A percentile compares a stretch with the other conserved stretches of the same genome.
phyloP scores from a whole-genome alignment of 495 filamentous ascomycete genomes.

The Aspergillus avenaceus region DNA sequence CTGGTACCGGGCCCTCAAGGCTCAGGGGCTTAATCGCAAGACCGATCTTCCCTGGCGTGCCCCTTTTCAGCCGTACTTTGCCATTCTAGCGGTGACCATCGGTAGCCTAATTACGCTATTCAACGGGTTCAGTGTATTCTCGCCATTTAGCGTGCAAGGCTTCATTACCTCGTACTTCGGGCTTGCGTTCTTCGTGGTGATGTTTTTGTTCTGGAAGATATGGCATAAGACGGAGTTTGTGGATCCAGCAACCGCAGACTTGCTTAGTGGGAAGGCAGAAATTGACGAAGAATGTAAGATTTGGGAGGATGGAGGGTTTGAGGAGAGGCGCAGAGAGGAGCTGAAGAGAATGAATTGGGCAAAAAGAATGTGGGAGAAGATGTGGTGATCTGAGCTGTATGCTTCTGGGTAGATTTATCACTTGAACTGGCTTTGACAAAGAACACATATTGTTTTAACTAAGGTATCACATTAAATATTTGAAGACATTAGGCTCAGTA shows the following conservation, averaged over 20 bases:
- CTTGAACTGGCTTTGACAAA: too few relatives aligned
- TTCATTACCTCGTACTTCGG: constrained; percentile 34
- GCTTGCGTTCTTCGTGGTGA: constrained; percentile 26
- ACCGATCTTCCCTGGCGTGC: constrained; percentile 24
- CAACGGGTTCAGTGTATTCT: constrained; percentile 32
- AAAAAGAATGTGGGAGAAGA: constrained; percentile 25
- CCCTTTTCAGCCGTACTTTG: constrained; percentile 26
- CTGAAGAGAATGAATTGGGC: constrained; percentile 22
- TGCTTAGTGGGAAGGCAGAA: constrained; percentile 27
- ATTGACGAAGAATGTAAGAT: constrained; percentile 30
- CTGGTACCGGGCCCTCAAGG: constrained; percentile 53
- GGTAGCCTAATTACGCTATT: constrained; percentile 21
- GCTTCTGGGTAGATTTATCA: too few relatives aligned
- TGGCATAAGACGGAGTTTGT: constrained; percentile 28
- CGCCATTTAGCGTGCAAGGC: constrained; percentile 27
- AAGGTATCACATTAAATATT: too few relatives aligned
- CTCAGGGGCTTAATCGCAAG: constrained; percentile 49
- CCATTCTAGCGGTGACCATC: constrained; percentile 20
- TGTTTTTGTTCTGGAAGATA: constrained; percentile 31
- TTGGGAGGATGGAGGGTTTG: constrained; percentile 29
- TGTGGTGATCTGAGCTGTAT: too few relatives aligned
- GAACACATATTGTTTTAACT: too few relatives aligned
- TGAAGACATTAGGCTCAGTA: too few relatives aligned
- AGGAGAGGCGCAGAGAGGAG: constrained; percentile 23
- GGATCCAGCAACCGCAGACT: constrained; percentile 19